These are phyloP conservation scores for Rhizopogon sp. DNA, from an alignment of 768 basidiomycete species.

Conservation along the genomic window DNA sequence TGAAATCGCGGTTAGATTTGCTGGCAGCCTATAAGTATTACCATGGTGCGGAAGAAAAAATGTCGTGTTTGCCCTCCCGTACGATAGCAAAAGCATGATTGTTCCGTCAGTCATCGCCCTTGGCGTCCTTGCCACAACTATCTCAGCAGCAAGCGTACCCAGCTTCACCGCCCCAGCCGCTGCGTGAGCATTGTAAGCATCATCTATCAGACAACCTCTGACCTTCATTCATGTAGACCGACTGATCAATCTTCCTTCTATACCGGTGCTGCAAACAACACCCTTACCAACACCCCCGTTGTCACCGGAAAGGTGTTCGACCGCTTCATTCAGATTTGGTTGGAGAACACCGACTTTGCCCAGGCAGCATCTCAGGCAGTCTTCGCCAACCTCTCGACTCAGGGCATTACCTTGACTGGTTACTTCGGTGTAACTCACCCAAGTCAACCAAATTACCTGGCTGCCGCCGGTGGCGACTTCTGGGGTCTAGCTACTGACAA, in stretches of 20 bases:
- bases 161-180: slow-evolving; percentile 26
- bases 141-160: slow-evolving; percentile 18
- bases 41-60: neutral
- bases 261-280: slow-evolving; percentile 35
- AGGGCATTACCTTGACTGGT: slow-evolving; percentile 44
- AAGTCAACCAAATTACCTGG: slow-evolving; percentile 56
- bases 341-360: slow-evolving; percentile 58
- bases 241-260: slow-evolving; percentile 34
- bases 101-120: slow-evolving; percentile 10
- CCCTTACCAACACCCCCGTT: slow-evolving; percentile 32
- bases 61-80: neutral
- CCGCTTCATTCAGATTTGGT: slow-evolving; percentile 51
- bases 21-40: neutral
- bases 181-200: slow-evolving; percentile 12
- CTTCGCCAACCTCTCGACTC: slow-evolving; percentile 35
- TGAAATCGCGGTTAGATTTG: neutral
- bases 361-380: slow-evolving; percentile 20
- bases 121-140: slow-evolving; percentile 8
- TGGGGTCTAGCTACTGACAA: slow-evolving; percentile 44
- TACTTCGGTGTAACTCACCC: slow-evolving; percentile 52
- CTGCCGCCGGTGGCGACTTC: slow-evolving; percentile 48
- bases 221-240: slow-evolving; percentile 14
- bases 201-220: neutral
- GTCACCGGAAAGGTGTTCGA: slow-evolving; percentile 42
- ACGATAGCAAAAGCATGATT: slow-evolving; percentile 9